Percentiles rank a stretch among this genome's conserved stretches.
phyloP scores from a whole-genome alignment of 2,329 filamentous ascomycete species.

The Metarhizium album region DNA sequence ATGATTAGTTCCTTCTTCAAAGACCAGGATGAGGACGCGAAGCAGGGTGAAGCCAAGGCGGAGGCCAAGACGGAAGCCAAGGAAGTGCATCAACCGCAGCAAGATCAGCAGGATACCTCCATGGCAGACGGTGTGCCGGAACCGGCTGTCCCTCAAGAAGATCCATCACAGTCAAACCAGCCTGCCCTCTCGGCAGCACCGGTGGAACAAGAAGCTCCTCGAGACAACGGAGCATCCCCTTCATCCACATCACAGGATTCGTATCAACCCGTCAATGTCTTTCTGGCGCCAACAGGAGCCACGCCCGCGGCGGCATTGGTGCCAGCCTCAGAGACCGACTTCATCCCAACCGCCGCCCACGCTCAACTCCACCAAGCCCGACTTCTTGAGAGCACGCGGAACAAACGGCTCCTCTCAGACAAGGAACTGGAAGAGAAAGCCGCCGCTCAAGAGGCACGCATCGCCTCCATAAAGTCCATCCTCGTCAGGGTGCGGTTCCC shows the following conservation, averaged over 20 bases:
- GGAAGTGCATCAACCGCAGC: constrained; percentile 4
- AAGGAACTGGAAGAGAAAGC: constrained; percentile 65
- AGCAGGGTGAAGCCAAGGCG: constrained; percentile 9
- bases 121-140: constrained; percentile 13
- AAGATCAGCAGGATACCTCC: constrained; percentile 13
- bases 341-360: constrained; percentile 63
- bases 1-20: constrained; percentile 71
- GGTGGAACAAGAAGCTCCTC: constrained; percentile 10
- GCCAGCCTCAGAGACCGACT: constrained; percentile 62
- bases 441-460: constrained; percentile 51
- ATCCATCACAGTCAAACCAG: constrained; percentile 1
- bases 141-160: not conserved
- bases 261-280: constrained; percentile 55
- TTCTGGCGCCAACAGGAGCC: constrained; percentile 61
- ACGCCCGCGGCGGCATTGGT: constrained; percentile 66
- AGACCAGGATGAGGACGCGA: constrained; percentile 15
- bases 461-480: constrained; percentile 57
- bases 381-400: constrained; percentile 51
- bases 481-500: constrained; percentile 78
- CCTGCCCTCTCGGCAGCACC: constrained; percentile 4
- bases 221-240: constrained; percentile 1
- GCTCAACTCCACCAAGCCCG: constrained; percentile 64
- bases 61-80: constrained; percentile 3
- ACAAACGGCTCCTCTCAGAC: constrained; percentile 72
- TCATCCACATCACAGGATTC: constrained; percentile 17